Evolutionary conservation across 2,329 filamentous ascomycete species (phyloP).

Genomic region (Fusarium metavorans): DNA sequence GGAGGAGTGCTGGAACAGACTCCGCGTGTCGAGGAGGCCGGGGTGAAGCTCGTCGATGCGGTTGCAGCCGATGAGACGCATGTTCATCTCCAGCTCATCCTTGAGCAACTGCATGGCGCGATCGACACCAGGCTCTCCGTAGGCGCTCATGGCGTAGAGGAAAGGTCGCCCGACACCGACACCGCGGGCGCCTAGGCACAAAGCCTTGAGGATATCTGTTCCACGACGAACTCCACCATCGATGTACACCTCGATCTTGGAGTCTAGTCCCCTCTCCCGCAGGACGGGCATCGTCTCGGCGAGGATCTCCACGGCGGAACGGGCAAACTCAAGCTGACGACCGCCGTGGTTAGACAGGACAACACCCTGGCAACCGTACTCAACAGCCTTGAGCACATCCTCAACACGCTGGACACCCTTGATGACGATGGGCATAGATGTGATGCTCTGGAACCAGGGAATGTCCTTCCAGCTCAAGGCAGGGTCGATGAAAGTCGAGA

Average conservation of each 20-base stretch:
- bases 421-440: slow-evolving; percentile 93
- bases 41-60: slow-evolving; percentile 83
- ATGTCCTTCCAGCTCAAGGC: slow-evolving; percentile 94
- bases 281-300: slow-evolving; percentile 94
- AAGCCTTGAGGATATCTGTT: slow-evolving; percentile 94
- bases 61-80: slow-evolving; percentile 89
- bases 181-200: slow-evolving; percentile 90
- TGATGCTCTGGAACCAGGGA: slow-evolving; percentile 91
- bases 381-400: slow-evolving; percentile 89
- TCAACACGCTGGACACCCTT: slow-evolving; percentile 98
- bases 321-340: slow-evolving; percentile 91
- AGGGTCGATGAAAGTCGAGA: slow-evolving; percentile 97
- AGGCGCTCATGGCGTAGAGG: slow-evolving; percentile 94
- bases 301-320: slow-evolving; percentile 88
- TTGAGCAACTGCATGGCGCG: slow-evolving; percentile 91
- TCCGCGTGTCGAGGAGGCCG: slow-evolving; percentile 81
- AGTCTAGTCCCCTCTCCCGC: slow-evolving; percentile 77
- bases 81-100: slow-evolving; percentile 99
- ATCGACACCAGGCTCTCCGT: slow-evolving; percentile 88
- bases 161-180: slow-evolving; percentile 96
- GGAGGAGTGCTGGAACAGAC: slow-evolving; percentile 67
- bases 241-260: slow-evolving; percentile 87
- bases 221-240: slow-evolving; percentile 92
- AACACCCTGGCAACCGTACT: slow-evolving; percentile 85
- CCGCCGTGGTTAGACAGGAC: slow-evolving; percentile 97